Evolutionary conservation across 2,329 filamentous ascomycete species (phyloP).

Genomic region (Diplocarpon rosae): DNA sequence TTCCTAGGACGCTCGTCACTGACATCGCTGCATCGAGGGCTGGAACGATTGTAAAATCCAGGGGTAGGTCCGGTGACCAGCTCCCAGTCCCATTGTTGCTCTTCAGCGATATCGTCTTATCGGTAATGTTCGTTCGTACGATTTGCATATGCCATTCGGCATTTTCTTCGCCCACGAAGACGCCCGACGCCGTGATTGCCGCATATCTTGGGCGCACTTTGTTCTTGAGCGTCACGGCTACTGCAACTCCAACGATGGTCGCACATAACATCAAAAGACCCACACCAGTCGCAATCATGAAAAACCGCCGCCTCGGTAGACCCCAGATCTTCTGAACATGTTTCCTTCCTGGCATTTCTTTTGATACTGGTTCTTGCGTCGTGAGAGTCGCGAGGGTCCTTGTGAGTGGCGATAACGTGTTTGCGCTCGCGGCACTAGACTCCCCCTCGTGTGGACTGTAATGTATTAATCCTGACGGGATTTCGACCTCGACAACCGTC

Average conservation of each 20-base stretch:
- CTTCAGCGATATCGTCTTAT: background rate
- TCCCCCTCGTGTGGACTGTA: background rate
- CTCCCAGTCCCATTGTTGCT: background rate
- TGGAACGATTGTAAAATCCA: conserved; percentile 7
- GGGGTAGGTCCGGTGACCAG: background rate
- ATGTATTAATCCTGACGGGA: background rate
- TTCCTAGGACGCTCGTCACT: conserved; percentile 2
- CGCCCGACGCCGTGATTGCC: conserved; percentile 5
- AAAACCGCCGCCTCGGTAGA: background rate
- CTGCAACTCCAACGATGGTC: conserved; percentile 3
- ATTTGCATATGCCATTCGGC: conserved; percentile 8
- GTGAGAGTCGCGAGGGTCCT: background rate
- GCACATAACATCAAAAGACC: background rate
- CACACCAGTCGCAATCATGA: background rate
- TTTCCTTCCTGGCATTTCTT: background rate
- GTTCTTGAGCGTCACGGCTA: conserved; percentile 1
- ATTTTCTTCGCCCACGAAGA: conserved; percentile 2
- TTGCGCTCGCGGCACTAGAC: background rate
- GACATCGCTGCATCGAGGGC: conserved; percentile 5
- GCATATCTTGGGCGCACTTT: conserved; percentile 1
- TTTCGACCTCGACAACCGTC: background rate
- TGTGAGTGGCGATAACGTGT: background rate
- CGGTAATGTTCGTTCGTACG: background rate
- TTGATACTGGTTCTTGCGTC: background rate
- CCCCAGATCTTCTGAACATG: background rate